phyloP scores from a whole-genome alignment of 78 protist species.

The Acrasis kona region DNA sequence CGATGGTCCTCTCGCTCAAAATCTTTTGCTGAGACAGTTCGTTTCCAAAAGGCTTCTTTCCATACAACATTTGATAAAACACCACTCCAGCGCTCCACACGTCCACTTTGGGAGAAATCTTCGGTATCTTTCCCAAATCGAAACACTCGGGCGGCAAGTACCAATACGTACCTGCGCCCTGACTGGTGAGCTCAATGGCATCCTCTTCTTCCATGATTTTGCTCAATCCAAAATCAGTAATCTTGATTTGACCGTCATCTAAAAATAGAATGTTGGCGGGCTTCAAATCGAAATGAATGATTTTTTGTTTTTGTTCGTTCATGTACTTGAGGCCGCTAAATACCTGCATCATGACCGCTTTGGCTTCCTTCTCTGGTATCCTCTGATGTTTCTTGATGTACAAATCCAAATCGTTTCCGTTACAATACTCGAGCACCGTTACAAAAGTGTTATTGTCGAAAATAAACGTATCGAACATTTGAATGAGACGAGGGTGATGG shows the following conservation, averaged over 20 bases:
- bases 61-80: conserved; percentile 67
- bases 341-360: conserved; percentile 18
- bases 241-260: neutral
- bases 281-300: conserved; percentile 91
- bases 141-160: conserved; percentile 92
- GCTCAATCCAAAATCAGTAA: conserved; percentile 85
- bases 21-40: conserved; percentile 27
- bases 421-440: conserved; percentile 71
- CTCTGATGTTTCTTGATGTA: conserved; percentile 21
- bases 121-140: neutral
- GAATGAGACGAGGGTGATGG: conserved; percentile 56
- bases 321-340: conserved; percentile 70
- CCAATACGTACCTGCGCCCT: conserved; percentile 93
- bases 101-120: conserved; percentile 70
- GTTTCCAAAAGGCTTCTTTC: conserved; percentile 72
- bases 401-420: conserved; percentile 50
- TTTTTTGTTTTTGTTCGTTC: conserved; percentile 10
- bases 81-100: conserved; percentile 85
- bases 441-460: conserved; percentile 32
- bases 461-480: conserved; percentile 48
- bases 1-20: neutral
- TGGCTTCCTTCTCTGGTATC: conserved; percentile 64
- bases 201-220: conserved; percentile 38
- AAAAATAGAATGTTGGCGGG: conserved; percentile 66
- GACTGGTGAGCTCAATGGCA: conserved; percentile 72